These are phyloP conservation scores for Mucor ambiguus DNA, from an alignment of 371 early-diverging fungal species.

Conservation along the genomic window DNA sequence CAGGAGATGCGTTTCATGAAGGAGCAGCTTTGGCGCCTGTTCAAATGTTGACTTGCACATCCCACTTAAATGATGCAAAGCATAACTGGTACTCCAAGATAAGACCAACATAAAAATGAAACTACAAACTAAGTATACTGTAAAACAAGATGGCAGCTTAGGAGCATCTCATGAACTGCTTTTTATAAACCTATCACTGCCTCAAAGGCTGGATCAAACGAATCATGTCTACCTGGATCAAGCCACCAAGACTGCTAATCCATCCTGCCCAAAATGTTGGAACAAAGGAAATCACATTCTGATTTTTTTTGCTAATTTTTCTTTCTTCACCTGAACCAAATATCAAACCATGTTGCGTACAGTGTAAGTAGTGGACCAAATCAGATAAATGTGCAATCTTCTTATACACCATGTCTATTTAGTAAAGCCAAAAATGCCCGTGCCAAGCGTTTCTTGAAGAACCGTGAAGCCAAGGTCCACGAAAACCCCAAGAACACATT, in stretches of 20 bases:
- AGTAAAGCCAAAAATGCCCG: conserved; percentile 86
- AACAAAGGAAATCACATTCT: background rate
- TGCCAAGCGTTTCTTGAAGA: conserved; percentile 81
- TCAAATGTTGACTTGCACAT: no score
- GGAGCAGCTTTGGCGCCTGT: no score
- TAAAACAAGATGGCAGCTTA: background rate
- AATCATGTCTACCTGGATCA: background rate
- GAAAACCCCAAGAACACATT: conserved; percentile 93
- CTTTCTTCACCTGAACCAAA: background rate
- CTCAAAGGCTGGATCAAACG: background rate
- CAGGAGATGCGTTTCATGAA: no score
- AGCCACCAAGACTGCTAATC: conserved; percentile 10
- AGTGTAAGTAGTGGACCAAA: conserved; percentile 32
- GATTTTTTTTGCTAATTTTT: background rate
- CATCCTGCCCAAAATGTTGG: background rate
- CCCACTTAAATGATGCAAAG: no score
- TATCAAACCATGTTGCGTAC: conserved; percentile 46
- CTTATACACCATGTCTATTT: background rate
- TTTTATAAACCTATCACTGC: background rate
- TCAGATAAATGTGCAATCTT: background rate
- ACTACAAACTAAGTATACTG: background rate
- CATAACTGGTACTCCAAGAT: background rate
- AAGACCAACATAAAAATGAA: background rate
- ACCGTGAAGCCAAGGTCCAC: conserved; percentile 86
- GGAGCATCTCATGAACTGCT: background rate